These are phyloP conservation scores for Sporothrix brasiliensis DNA, from an alignment of 2,329 filamentous ascomycete genomes.

Conservation along the genomic window DNA sequence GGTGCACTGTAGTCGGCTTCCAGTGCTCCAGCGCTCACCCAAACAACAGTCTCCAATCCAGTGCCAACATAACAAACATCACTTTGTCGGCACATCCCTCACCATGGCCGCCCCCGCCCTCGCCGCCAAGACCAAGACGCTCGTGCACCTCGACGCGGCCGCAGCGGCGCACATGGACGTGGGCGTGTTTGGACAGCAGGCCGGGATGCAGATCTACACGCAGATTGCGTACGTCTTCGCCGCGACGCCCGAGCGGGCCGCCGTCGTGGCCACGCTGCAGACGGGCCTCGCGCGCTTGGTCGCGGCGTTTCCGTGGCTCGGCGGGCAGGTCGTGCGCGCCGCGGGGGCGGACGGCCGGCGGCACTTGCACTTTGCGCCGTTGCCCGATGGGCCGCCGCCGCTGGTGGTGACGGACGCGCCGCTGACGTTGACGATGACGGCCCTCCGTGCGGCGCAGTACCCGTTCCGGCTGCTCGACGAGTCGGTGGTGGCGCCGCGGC, in stretches of 20 bases:
- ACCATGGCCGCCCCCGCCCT: neutral
- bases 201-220: conserved; percentile 49
- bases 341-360: neutral
- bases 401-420: neutral
- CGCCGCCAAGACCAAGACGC: neutral
- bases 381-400: neutral
- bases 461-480: conserved; percentile 43
- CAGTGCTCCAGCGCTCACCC: too few relatives aligned
- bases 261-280: neutral
- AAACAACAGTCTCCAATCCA: too few relatives aligned
- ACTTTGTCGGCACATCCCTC: neutral
- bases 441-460: neutral
- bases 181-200: conserved; percentile 47
- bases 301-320: conserved; percentile 2
- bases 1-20: too few relatives aligned
- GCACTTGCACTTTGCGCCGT: conserved; percentile 17
- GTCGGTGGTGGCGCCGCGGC: conserved; percentile 31
- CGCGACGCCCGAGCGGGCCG: neutral
- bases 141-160: neutral
- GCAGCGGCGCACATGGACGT: conserved; percentile 14
- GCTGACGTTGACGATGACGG: neutral
- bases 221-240: conserved; percentile 47
- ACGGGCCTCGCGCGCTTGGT: neutral
- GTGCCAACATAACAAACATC: too few relatives aligned
- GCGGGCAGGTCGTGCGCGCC: neutral